These are phyloP conservation scores for Syzygium aromaticum DNA, from an alignment of 345 rosid genomes.

Conservation along the genomic window DNA sequence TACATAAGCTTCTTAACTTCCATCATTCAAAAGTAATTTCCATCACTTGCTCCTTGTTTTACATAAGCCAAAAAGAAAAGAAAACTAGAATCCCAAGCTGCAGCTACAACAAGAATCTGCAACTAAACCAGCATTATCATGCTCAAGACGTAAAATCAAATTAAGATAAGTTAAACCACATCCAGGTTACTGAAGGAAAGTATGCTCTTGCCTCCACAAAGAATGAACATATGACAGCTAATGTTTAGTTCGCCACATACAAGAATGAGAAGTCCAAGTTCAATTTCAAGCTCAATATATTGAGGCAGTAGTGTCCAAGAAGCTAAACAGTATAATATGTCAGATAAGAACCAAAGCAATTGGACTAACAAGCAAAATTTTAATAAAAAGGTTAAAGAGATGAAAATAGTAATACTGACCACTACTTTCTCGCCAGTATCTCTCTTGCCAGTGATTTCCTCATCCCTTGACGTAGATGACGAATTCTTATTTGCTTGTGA, in stretches of 20 bases:
- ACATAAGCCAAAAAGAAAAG: neutral
- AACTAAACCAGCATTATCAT: neutral
- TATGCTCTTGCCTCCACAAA: neutral
- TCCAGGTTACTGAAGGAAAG: neutral
- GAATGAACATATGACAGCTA: neutral
- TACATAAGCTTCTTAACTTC: neutral
- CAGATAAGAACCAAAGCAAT: neutral
- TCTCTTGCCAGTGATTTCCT: slow-evolving; percentile 45
- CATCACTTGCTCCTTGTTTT: neutral
- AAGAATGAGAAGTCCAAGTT: neutral
- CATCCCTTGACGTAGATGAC: slow-evolving; percentile 22
- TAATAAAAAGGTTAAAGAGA: neutral
- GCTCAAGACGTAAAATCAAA: neutral
- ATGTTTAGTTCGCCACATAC: neutral
- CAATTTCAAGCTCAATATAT: neutral
- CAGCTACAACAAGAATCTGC: neutral
- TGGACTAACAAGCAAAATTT: neutral
- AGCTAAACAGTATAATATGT: neutral
- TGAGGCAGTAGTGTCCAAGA: neutral
- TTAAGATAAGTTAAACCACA: neutral
- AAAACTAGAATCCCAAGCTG: neutral
- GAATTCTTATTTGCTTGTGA: slow-evolving; percentile 36
- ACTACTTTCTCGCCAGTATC: slow-evolving; percentile 53
- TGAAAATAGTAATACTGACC: slow-evolving; percentile 42
- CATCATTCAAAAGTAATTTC: neutral